Evolutionary conservation across 768 basidiomycete genomes (phyloP).

Genomic region (Mycena rosella): DNA sequence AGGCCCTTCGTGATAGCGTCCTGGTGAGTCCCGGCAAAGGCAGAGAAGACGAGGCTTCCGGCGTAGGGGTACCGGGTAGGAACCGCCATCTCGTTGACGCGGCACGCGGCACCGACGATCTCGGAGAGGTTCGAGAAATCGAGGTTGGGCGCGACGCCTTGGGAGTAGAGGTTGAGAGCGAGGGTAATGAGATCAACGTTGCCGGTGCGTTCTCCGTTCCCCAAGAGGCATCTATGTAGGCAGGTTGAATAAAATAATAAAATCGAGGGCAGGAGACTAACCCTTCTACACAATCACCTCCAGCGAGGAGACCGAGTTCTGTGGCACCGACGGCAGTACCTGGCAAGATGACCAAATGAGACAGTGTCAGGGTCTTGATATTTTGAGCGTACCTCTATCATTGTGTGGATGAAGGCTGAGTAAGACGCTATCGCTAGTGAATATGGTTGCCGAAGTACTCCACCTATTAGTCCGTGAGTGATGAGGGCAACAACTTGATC

Average conservation of each 20-base stretch:
- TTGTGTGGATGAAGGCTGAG: constrained; percentile 97
- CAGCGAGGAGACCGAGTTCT: constrained; percentile 82
- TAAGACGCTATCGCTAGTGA: constrained; percentile 88
- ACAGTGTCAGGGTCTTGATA: not conserved
- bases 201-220: constrained; percentile 98
- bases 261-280: constrained; percentile 46
- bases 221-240: constrained; percentile 78
- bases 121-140: constrained; percentile 91
- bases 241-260: not conserved
- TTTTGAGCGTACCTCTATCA: constrained; percentile 76
- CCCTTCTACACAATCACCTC: constrained; percentile 92
- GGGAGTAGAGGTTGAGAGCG: constrained; percentile 95
- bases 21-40: constrained; percentile 98
- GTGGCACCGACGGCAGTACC: constrained; percentile 95
- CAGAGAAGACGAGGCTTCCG: constrained; percentile 97
- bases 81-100: constrained; percentile 93
- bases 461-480: constrained; percentile 69
- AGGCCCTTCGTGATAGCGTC: constrained; percentile 99
- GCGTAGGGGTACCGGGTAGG: constrained; percentile 98
- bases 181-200: constrained; percentile 98
- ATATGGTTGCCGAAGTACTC: constrained; percentile 93
- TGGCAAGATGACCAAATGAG: constrained; percentile 40
- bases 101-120: constrained; percentile 87
- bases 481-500: not conserved
- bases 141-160: constrained; percentile 89